Conservation (phyloP, 208 protist species). For the Paratrypanosoma confusum region DNA sequence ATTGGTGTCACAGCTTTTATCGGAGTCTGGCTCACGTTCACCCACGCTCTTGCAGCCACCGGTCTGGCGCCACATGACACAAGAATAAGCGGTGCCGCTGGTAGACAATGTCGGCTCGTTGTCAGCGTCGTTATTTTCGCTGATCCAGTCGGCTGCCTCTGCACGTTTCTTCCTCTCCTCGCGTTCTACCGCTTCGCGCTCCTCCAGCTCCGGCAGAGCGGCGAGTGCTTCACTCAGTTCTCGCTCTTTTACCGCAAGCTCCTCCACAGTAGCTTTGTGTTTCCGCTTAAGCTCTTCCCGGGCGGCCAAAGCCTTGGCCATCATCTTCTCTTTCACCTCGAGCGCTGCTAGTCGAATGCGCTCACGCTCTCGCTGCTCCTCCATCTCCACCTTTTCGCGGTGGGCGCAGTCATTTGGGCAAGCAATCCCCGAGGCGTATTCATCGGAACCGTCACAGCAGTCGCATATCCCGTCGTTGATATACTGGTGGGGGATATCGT, state of each 20-base stretch:
- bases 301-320: constrained; percentile 4
- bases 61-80: constrained; percentile 35
- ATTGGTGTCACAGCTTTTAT: constrained; percentile 24
- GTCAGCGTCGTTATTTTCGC: constrained; percentile 1
- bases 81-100: constrained; percentile 11
- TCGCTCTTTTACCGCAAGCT: constrained; percentile 12
- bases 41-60: constrained; percentile 19
- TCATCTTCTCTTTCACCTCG: constrained; percentile 21
- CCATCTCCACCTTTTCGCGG: constrained; percentile 13
- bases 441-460: constrained; percentile 92
- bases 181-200: constrained; percentile 15
- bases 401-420: constrained; percentile 67
- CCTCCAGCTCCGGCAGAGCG: constrained; percentile 4
- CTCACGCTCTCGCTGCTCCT: constrained; percentile 15
- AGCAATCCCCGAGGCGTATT: constrained; percentile 18
- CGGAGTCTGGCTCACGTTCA: constrained; percentile 1
- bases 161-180: constrained; percentile 16
- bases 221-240: constrained; percentile 6
- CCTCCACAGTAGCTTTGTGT: constrained; percentile 4
- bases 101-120: not conserved
- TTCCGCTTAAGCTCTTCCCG: constrained; percentile 17
- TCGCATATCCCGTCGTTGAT: constrained; percentile 91
- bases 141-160: constrained; percentile 7
- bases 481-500: constrained; percentile 40
- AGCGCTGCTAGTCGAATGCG: constrained; percentile 6